A percentile compares a stretch with the other conserved stretches of the same genome.
Evolutionary conservation across 176 grass and related monocot genomes (phyloP).

Genomic region (Juncus effusus): DNA sequence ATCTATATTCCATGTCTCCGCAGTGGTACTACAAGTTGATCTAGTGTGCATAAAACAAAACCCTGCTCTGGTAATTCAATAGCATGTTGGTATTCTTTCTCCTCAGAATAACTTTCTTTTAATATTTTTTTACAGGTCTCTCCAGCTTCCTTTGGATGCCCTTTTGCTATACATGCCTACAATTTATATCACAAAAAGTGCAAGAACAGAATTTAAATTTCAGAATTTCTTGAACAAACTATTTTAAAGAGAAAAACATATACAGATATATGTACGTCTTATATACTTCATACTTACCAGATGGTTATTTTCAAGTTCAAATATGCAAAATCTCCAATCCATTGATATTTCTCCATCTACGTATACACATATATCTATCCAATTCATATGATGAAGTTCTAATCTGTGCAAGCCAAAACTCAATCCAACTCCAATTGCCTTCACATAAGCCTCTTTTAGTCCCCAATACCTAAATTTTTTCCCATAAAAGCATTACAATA

Average conservation of each 20-base stretch:
- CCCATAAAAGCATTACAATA: too few species aligned
- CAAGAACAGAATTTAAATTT: not conserved
- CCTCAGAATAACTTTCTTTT: conserved; percentile 20
- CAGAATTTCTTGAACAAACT: not conserved
- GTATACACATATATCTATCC: conserved; percentile 43
- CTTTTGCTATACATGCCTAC: conserved; percentile 64
- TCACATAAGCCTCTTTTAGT: conserved; percentile 86
- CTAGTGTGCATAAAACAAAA: conserved; percentile 32
- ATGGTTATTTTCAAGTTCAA: conserved; percentile 19
- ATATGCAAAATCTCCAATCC: conserved; percentile 39
- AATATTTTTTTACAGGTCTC: conserved; percentile 34
- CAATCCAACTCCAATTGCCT: conserved; percentile 68
- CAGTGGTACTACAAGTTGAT: too few species aligned
- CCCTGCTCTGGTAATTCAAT: conserved; percentile 33
- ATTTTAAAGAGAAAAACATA: too few species aligned
- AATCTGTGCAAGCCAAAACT: conserved; percentile 61
- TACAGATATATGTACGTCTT: too few species aligned
- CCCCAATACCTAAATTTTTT: conserved; percentile 55
- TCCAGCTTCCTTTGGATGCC: conserved; percentile 44
- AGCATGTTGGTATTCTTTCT: conserved; percentile 19
- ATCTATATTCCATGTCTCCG: too few species aligned
- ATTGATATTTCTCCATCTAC: conserved; percentile 55
- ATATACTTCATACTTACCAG: conserved; percentile 8
- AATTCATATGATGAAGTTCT: conserved; percentile 64
- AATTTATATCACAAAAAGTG: conserved; percentile 25